These are phyloP conservation scores for Populus deltoides DNA, from an alignment of 345 rosid species.

Conservation along the genomic window DNA sequence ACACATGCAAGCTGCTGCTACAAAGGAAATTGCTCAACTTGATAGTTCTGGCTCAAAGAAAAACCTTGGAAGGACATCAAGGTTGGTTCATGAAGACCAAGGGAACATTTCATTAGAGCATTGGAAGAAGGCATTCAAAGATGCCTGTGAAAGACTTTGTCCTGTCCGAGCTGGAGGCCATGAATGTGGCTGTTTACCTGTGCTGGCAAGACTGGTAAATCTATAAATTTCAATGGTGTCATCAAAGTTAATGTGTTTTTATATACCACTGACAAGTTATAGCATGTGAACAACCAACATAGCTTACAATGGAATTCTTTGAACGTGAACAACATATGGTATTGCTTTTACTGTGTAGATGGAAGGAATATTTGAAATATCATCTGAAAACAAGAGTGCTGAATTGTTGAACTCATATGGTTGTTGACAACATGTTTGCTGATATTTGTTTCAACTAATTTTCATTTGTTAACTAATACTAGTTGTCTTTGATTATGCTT, in stretches of 20 bases:
- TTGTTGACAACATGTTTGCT: not conserved
- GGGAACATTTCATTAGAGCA: slow-evolving; percentile 64
- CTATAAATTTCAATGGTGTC: not conserved
- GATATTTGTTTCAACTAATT: not conserved
- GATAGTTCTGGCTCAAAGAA: slow-evolving; percentile 44
- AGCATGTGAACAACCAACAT: no score
- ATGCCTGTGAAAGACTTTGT: slow-evolving; percentile 88
- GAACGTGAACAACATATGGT: not conserved
- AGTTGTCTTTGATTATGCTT: not conserved
- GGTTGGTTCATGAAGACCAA: slow-evolving; percentile 54
- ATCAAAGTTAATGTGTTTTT: no score
- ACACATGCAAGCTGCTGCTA: slow-evolving; percentile 69
- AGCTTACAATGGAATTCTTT: no score
- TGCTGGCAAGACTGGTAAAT: slow-evolving; percentile 72
- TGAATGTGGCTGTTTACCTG: slow-evolving; percentile 81
- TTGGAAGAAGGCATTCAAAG: slow-evolving; percentile 91
- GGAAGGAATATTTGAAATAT: not conserved
- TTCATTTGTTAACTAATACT: not conserved
- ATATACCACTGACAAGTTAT: not conserved
- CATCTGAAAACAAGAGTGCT: not conserved
- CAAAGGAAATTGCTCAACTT: slow-evolving; percentile 36
- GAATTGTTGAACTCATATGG: not conserved
- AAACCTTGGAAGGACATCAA: slow-evolving; percentile 38
- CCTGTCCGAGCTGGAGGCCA: slow-evolving; percentile 91
- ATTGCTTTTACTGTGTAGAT: not conserved